phyloP scores from a whole-genome alignment of 371 early-diverging fungal genomes.

The Actinomucor elegans region DNA sequence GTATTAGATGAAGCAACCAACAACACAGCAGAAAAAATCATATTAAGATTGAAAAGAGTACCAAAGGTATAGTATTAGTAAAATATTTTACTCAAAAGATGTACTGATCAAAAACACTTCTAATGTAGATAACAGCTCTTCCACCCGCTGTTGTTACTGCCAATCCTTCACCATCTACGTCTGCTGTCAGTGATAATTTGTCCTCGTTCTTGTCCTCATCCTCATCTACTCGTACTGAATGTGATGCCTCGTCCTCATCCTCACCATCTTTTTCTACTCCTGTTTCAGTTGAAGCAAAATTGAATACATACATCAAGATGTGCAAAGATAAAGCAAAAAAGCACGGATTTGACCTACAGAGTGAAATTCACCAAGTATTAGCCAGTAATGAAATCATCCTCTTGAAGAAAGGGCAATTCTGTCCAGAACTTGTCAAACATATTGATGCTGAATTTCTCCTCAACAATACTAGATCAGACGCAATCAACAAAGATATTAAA shows the following conservation, averaged over 20 bases:
- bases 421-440: slow-evolving; percentile 11
- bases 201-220: background rate
- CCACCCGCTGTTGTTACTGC: too few relatives aligned
- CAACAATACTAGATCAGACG: background rate
- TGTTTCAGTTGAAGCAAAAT: slow-evolving; percentile 14
- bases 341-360: slow-evolving; percentile 17
- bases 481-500: slow-evolving; percentile 14
- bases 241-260: background rate
- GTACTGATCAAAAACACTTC: too few relatives aligned
- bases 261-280: slow-evolving; percentile 2
- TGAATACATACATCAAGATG: slow-evolving; percentile 9
- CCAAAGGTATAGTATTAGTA: slow-evolving; percentile 18
- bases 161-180: too few relatives aligned
- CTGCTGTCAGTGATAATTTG: too few relatives aligned
- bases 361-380: slow-evolving; percentile 16
- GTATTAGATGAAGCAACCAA: slow-evolving; percentile 11
- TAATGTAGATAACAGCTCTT: too few relatives aligned
- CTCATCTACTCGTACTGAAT: background rate
- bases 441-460: slow-evolving; percentile 16
- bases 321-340: slow-evolving; percentile 16
- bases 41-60: slow-evolving; percentile 8
- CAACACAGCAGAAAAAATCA: slow-evolving; percentile 9
- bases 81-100: slow-evolving; percentile 10
- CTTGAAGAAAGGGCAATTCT: slow-evolving; percentile 10
- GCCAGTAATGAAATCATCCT: slow-evolving; percentile 13